Base-by-base conservation (phyloP, 352 stramenopile genomes). In the Globisporangium heterothallicum region DNA sequence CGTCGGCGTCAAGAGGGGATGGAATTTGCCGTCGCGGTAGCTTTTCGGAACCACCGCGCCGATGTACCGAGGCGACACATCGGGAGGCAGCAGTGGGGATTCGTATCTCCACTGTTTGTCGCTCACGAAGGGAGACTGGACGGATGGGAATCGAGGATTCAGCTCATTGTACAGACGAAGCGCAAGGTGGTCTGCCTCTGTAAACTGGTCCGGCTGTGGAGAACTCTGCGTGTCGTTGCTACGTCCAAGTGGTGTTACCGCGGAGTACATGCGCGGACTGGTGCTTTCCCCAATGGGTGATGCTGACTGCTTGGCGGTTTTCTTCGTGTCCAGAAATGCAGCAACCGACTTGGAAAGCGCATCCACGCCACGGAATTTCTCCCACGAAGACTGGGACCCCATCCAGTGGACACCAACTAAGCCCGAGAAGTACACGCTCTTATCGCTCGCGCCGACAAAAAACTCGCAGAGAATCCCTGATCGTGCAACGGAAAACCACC, bases 71-170 rank as follows among this genome's bases (percentile, higher is more conserved):
- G 76, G 74, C 6, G 74, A 78, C 9, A 72, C 58, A 42, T 78
- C 58, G 14, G 74, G 76, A 1, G 71, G 67, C 5, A 87, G 49
- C 32, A 87, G 26, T 8, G 64, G 57, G 0, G 72, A 72, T 40
- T 72, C 68, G 43, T 71, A 67, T 35, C 76, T 69, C 76, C 76
- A 87, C 59, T 85, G 73, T 49, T 65, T 64, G 2, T 73, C 70
- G 27, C 42, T 52, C 24, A 72, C 53, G 30, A 66, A 60, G 12
- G 70, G 70, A 7, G 70, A 68, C 13, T 74, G 63, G n/a, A 84
- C 63, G 0, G 76, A 87, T 18, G 76, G 76, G 34, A 87, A 87
- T 3, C 72, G 72, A 19, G 76, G 74, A 26, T 87, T 87, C 9
- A 83, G 59, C 46, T 87, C 67, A 8, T 76, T 61, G 51, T 70